Evolutionary conservation across 768 basidiomycete species (phyloP).

Genomic region (Myochromella boudieri): DNA sequence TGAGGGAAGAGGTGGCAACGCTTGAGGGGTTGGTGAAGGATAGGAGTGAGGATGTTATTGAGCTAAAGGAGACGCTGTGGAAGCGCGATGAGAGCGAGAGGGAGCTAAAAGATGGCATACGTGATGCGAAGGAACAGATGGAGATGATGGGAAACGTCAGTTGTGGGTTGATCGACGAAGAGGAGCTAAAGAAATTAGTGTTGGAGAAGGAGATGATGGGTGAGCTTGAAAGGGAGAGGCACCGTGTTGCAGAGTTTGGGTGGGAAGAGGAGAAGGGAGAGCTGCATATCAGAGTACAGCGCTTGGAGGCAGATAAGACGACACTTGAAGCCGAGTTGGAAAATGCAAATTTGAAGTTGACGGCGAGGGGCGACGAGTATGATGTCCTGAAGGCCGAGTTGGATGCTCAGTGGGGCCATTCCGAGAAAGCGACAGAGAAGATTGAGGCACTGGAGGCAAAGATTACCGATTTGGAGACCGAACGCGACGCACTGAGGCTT

Average conservation of each 20-base stretch:
- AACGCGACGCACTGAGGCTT: conserved; percentile 37
- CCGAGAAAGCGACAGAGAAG: conserved; percentile 54
- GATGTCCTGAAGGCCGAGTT: conserved; percentile 58
- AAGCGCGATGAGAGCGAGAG: conserved; percentile 53
- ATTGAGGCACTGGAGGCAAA: conserved; percentile 39
- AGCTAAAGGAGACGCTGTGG: conserved; percentile 44
- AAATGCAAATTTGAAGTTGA: conserved; percentile 36
- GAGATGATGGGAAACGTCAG: conserved; percentile 53
- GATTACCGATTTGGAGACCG: conserved; percentile 33
- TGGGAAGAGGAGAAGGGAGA: conserved; percentile 56
- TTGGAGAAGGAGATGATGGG: conserved; percentile 40
- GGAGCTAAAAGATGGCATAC: conserved; percentile 52
- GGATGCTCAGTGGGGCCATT: conserved; percentile 70
- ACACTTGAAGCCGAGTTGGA: conserved; percentile 44
- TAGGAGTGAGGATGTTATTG: conserved; percentile 40
- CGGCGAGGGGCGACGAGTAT: conserved; percentile 43
- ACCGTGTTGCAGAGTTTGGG: conserved; percentile 38
- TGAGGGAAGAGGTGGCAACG: conserved; percentile 46
- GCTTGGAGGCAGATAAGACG: conserved; percentile 43
- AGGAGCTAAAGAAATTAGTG: conserved; percentile 38
- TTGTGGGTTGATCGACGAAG: conserved; percentile 40
- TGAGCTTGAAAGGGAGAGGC: conserved; percentile 40
- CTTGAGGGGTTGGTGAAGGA: conserved; percentile 49
- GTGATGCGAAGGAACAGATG: conserved; percentile 59
- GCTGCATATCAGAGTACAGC: conserved; percentile 39